Conservation (phyloP, 2,329 filamentous ascomycete species). For the Scopulariopsis brevicaulis region DNA sequence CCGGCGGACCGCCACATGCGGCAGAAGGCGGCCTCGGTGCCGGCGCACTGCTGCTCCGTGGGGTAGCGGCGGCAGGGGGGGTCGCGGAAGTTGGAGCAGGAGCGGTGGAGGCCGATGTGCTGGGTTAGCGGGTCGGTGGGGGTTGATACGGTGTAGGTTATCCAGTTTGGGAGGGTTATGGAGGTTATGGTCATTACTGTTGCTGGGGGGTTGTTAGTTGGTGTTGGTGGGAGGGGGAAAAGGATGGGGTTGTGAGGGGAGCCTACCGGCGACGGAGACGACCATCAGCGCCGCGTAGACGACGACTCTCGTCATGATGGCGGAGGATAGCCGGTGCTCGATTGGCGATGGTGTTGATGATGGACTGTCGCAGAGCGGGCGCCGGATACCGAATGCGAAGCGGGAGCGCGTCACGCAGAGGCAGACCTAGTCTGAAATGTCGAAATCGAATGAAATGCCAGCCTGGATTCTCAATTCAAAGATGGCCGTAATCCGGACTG, state of each 20-base stretch:
- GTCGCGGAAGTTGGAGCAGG: constrained; percentile 61
- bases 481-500: neutral
- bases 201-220: constrained; percentile 34
- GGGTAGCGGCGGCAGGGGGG: constrained; percentile 49
- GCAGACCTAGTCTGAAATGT: no score
- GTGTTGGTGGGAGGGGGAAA: neutral
- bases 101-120: constrained; percentile 68
- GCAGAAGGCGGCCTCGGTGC: constrained; percentile 59
- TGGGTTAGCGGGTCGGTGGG: constrained; percentile 36
- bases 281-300: constrained; percentile 3
- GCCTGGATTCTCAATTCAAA: neutral
- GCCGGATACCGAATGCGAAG: neutral
- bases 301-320: constrained; percentile 5
- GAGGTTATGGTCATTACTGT: constrained; percentile 60
- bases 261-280: constrained; percentile 1
- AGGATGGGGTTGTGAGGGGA: neutral
- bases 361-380: neutral
- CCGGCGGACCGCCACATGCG: constrained; percentile 82
- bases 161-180: constrained; percentile 61
- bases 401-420: no score
- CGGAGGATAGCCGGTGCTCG: neutral
- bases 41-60: constrained; percentile 49
- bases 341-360: neutral
- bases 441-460: no score
- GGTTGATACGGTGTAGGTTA: constrained; percentile 47